A percentile compares a stretch with the other conserved stretches of the same genome.
These are phyloP conservation scores for Glaciozyma antarctica DNA, from an alignment of 768 basidiomycete species.

Conservation along the genomic window DNA sequence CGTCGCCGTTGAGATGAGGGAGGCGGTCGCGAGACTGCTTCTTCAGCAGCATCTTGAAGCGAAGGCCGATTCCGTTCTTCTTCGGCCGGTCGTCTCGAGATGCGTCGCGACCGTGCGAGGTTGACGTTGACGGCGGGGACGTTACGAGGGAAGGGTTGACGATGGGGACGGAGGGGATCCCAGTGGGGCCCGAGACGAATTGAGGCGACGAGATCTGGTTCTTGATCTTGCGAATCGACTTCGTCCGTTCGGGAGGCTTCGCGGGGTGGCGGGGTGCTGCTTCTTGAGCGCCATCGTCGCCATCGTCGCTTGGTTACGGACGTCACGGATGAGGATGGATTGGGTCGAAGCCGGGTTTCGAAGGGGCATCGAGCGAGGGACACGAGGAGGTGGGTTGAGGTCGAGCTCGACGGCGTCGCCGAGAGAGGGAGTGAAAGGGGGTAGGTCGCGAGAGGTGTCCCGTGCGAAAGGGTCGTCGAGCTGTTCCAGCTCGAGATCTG, in stretches of 20 bases:
- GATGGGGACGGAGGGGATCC: conserved; percentile 30
- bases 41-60: conserved; percentile 29
- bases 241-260: background rate
- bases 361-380: conserved; percentile 17
- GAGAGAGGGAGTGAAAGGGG: background rate
- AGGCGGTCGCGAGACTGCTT: conserved; percentile 20
- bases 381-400: conserved; percentile 1
- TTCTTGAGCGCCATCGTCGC: conserved; percentile 35
- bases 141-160: background rate
- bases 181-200: conserved; percentile 22
- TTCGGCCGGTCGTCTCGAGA: conserved; percentile 2
- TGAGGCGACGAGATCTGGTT: conserved; percentile 22
- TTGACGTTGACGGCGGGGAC: background rate
- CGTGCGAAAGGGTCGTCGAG: background rate
- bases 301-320: conserved; percentile 33
- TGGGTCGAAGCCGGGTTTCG: conserved; percentile 28
- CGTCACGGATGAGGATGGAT: conserved; percentile 35
- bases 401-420: conserved; percentile 1
- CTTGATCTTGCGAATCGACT: conserved; percentile 24
- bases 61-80: conserved; percentile 14
- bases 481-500: background rate
- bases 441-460: background rate
- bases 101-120: background rate
- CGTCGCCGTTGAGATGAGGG: conserved; percentile 27
- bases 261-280: conserved; percentile 9